A percentile compares a stretch with the other conserved stretches of the same genome.
Conservation (phyloP, 2,329 filamentous ascomycete species). For the Fusarium sp. region DNA sequence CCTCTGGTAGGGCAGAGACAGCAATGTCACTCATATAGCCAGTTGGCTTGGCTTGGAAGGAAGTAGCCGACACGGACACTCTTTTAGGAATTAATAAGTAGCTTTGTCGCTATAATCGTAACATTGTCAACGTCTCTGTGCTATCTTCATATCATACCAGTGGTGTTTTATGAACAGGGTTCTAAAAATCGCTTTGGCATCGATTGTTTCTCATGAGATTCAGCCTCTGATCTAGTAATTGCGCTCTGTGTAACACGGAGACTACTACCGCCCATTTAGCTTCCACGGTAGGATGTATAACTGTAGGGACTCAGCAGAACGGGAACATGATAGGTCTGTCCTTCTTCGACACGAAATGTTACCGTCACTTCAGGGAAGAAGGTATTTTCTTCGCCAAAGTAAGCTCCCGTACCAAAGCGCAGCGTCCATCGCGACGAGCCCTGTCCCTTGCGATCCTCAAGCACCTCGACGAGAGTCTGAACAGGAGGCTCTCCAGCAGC, state of each 20-base stretch:
- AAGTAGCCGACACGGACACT: slow-evolving; percentile 24
- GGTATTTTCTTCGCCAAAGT: slow-evolving; percentile 71
- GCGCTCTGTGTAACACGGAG: neutral
- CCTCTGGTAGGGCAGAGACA: slow-evolving; percentile 39
- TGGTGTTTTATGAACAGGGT: neutral
- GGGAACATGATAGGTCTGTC: slow-evolving; percentile 82
- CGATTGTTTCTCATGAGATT: neutral
- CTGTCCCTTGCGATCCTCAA: slow-evolving; percentile 53
- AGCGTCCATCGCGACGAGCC: slow-evolving; percentile 70
- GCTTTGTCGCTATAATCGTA: slow-evolving; percentile 32
- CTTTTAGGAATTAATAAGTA: slow-evolving; percentile 39
- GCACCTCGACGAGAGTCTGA: slow-evolving; percentile 66
- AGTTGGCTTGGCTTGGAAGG: slow-evolving; percentile 16
- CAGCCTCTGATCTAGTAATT: neutral
- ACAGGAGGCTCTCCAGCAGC: slow-evolving; percentile 65
- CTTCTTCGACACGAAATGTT: slow-evolving; percentile 61
- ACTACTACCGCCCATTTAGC: slow-evolving; percentile 53
- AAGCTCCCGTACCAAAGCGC: slow-evolving; percentile 75
- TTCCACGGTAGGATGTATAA: slow-evolving; percentile 84
- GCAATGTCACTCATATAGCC: slow-evolving; percentile 14
- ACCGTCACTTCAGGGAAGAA: slow-evolving; percentile 70
- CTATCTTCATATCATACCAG: slow-evolving; percentile 5
- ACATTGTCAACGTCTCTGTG: slow-evolving; percentile 15
- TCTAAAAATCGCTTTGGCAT: neutral
- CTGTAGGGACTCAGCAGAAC: slow-evolving; percentile 80